A percentile compares a stretch with the other conserved stretches of the same genome.
Conservation (phyloP, 257 asterid genomes). For the Jacaranda copaia region DNA sequence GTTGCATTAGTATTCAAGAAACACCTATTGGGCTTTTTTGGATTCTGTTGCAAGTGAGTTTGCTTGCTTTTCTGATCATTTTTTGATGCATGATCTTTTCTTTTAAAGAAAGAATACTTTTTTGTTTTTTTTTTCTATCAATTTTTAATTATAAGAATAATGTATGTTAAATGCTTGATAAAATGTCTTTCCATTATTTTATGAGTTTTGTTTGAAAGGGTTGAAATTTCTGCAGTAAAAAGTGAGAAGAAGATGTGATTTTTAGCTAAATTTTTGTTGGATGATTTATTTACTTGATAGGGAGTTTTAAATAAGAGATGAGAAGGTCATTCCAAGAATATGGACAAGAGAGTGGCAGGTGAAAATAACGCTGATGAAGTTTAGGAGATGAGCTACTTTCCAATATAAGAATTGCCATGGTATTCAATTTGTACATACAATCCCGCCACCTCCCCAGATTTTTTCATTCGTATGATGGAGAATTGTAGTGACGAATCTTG, state of each 20-base stretch:
- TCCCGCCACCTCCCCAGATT: too few species aligned
- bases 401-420: too few species aligned
- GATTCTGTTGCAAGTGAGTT: slow-evolving; percentile 39
- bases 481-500: too few species aligned
- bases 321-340: neutral
- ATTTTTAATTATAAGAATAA: neutral
- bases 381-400: too few species aligned
- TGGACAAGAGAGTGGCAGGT: too few species aligned
- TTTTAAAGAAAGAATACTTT: too few species aligned
- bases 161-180: neutral
- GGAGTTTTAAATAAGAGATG: neutral
- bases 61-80: slow-evolving; percentile 16
- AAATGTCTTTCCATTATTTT: neutral
- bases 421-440: too few species aligned
- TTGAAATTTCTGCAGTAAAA: neutral
- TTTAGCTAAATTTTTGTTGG: slow-evolving; percentile 12
- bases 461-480: too few species aligned
- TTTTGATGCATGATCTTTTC: too few species aligned
- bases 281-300: slow-evolving; percentile 8
- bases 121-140: too few species aligned
- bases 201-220: slow-evolving; percentile 15
- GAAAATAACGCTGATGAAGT: too few species aligned
- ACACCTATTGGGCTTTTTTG: slow-evolving; percentile 32
- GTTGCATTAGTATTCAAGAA: slow-evolving; percentile 6
- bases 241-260: slow-evolving; percentile 1